A percentile compares a stretch with the other conserved stretches of the same genome.
Conservation (phyloP, 495 filamentous ascomycete genomes). For the Collariella sp. region DNA sequence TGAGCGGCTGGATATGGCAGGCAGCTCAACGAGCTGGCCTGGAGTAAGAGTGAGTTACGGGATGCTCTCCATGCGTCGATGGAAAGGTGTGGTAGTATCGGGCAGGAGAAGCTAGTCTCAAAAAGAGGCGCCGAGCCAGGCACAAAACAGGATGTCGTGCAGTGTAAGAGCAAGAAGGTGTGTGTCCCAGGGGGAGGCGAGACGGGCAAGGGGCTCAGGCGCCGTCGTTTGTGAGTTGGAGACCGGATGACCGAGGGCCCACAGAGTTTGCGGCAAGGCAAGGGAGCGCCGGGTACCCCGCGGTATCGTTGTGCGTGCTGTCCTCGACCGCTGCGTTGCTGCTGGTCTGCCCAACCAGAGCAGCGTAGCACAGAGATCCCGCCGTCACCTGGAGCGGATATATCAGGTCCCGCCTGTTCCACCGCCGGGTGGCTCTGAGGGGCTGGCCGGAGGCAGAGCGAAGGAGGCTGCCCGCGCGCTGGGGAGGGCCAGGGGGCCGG, state of each 20-base stretch:
- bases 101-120: constrained; percentile 12
- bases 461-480: not conserved
- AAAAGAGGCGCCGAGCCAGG: constrained; percentile 8
- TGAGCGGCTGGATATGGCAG: constrained; percentile 25
- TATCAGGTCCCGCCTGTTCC: constrained; percentile 20
- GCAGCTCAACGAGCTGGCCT: constrained; percentile 31
- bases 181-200: constrained; percentile 5
- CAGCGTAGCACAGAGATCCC: constrained; percentile 38
- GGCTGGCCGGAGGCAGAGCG: not conserved
- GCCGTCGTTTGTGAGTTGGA: not conserved
- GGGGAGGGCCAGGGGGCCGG: not conserved
- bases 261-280: constrained; percentile 6
- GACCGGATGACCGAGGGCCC: constrained; percentile 8
- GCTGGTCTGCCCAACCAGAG: constrained; percentile 9
- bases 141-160: constrained; percentile 11
- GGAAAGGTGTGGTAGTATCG: constrained; percentile 7
- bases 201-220: not conserved
- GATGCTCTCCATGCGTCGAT: constrained; percentile 27
- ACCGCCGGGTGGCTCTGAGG: constrained; percentile 3
- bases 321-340: constrained; percentile 10
- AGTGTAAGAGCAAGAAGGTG: constrained; percentile 4
- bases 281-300: constrained; percentile 6
- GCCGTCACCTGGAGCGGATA: constrained; percentile 28
- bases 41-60: constrained; percentile 21
- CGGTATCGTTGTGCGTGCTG: constrained; percentile 10